A percentile compares a stretch with the other conserved stretches of the same genome.
Evolutionary conservation across 805 yeast genomes (phyloP).

Genomic region (Schizosaccharomyces japonicus): DNA sequence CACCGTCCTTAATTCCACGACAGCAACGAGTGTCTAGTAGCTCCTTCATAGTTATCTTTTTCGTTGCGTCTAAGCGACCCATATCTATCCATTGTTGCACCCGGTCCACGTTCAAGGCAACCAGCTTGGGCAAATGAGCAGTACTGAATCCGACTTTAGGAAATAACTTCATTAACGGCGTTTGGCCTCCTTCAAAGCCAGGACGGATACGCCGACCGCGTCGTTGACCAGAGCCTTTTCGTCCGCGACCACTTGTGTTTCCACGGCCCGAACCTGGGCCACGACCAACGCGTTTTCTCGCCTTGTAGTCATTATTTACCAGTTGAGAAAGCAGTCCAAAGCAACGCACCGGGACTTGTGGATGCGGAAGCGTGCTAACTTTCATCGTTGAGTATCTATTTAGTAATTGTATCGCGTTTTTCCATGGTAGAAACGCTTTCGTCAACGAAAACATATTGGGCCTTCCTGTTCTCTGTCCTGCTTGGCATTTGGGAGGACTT

Average conservation of each 20-base stretch:
- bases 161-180: slow-evolving; percentile 62
- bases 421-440: no score
- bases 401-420: no score
- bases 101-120: slow-evolving; percentile 33
- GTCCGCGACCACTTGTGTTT: slow-evolving; percentile 92
- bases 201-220: slow-evolving; percentile 50
- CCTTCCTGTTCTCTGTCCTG: no score
- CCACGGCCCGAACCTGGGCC: slow-evolving; percentile 25
- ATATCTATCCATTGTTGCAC: slow-evolving; percentile 47
- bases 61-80: slow-evolving; percentile 33
- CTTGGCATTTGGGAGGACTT: no score
- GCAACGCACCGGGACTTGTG: no score
- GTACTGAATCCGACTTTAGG: slow-evolving; percentile 69
- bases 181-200: slow-evolving; percentile 98
- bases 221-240: slow-evolving; percentile 74
- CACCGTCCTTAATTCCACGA: slow-evolving; percentile 55
- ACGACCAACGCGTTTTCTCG: slow-evolving; percentile 3
- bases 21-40: slow-evolving; percentile 56
- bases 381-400: no score
- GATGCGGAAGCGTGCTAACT: no score
- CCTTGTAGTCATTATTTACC: no score
- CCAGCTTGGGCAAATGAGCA: slow-evolving; percentile 4
- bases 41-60: slow-evolving; percentile 41
- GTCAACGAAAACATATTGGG: no score
- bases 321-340: no score